Conservation (phyloP, 192 early-diverging fungal genomes). For the Mortierella hygrophila region DNA sequence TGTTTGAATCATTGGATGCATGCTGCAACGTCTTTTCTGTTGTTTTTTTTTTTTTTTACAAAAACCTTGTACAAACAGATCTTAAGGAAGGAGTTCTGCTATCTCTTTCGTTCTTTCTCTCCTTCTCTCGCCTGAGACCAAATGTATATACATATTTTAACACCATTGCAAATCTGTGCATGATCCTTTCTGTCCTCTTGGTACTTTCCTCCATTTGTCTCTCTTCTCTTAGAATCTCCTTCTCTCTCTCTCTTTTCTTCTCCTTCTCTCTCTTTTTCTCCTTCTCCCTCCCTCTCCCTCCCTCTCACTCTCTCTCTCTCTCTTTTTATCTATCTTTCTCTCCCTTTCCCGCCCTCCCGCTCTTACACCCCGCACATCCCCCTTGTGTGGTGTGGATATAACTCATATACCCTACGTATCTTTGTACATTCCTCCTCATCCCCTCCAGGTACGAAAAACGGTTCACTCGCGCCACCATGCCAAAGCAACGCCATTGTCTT, state of each 20-base stretch:
- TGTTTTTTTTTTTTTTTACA: not conserved
- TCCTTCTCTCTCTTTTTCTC: not conserved
- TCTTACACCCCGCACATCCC: not conserved
- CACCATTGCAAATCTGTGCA: not conserved
- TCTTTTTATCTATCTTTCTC: not conserved
- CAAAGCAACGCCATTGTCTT: no score
- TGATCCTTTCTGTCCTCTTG: not conserved
- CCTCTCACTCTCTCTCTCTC: not conserved
- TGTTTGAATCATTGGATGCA: not conserved
- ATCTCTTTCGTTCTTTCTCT: not conserved
- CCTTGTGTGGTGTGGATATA: no score
- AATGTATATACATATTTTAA: not conserved
- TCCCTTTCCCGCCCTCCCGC: not conserved
- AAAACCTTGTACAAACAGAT: not conserved
- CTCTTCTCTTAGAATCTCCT: not conserved
- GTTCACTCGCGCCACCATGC: no score
- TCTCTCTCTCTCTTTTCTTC: not conserved
- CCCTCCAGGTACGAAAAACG: no score
- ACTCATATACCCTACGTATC: no score
- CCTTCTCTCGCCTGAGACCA: not conserved
- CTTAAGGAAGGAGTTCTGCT: not conserved
- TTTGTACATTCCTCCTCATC: no score
- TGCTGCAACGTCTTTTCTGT: not conserved
- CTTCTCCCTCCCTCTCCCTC: not conserved
- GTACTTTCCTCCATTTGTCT: not conserved